Evolutionary conservation across 2,329 filamentous ascomycete genomes (phyloP), one percentile per base, ranked within the genome.

Genomic region (Alternaria ventricosa): DNA sequence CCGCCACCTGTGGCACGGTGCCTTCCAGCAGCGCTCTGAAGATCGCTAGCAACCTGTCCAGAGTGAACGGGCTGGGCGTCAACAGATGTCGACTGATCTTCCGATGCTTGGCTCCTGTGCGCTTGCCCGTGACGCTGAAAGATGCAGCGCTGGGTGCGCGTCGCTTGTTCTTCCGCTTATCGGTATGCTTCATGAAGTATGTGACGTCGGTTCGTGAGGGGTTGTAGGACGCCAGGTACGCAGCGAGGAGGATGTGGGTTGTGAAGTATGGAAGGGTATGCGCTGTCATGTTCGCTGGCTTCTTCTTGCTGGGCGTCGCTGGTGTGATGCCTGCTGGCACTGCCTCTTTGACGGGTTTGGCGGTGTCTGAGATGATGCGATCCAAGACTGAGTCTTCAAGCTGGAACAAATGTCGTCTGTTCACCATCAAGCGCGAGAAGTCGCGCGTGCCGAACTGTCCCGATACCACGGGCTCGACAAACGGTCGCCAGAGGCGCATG

Each of bases 201-300:
- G 88, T 85, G 5, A 88, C 82, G 77, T 96, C 92, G 74, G 92
- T 88, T n/a, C 88, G 86, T 1, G 90, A 82, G 13, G 90, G 87
- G 77, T 94, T 96, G 84, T 93, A 92, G 1, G 91, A 93, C 55
- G 92, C 91, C 4, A 96, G 87, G 80, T 96, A 96, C 4, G 92
- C 90, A 36, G 92, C 88, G 25, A 94, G 85, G 11, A 96, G 87
- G 27, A 95, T 85, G 57, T 92, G 87, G 44, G 92, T 90, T 3
- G 92, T 90, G 54, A 90, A 91, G 57, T 89, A 90, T 0, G 92
- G 92, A 6, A 96, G 77, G 43, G 84, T 81, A 63, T 85, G 84
- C 1, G 78, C 70, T 13, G 79, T 77, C 71, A 67, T 69, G 44
- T 67, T 67, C 0, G 57, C 22, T 3, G n/a, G 45, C 30, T 66